These are phyloP conservation scores for Starmerella cellae DNA, from an alignment of 805 yeast genomes.

Conservation along the genomic window DNA sequence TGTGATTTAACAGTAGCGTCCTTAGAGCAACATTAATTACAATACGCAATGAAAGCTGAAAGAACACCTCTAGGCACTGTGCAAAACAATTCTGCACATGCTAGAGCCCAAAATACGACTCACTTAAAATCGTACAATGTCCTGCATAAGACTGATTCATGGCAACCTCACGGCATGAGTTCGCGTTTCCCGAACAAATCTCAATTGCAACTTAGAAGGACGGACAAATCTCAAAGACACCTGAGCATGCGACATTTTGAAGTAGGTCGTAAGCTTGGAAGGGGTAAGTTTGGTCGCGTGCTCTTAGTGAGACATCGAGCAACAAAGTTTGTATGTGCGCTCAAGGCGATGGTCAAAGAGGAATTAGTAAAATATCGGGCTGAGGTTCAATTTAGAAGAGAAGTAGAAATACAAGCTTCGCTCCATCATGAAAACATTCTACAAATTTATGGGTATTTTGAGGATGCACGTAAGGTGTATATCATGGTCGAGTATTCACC, in stretches of 20 bases:
- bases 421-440: slow-evolving; percentile 64
- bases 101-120: neutral
- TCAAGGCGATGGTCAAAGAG: slow-evolving; percentile 78
- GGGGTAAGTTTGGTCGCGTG: slow-evolving; percentile 87
- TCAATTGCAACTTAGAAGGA: too few relatives aligned
- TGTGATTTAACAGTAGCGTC: too few relatives aligned
- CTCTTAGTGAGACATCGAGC: slow-evolving; percentile 69
- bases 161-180: too few relatives aligned
- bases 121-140: too few relatives aligned
- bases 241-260: slow-evolving; percentile 53
- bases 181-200: too few relatives aligned
- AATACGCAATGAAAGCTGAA: slow-evolving; percentile 1
- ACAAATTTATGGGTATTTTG: slow-evolving; percentile 74
- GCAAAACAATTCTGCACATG: slow-evolving; percentile 4
- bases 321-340: slow-evolving; percentile 72
- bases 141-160: too few relatives aligned
- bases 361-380: slow-evolving; percentile 64
- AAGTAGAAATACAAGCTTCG: slow-evolving; percentile 78
- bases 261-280: slow-evolving; percentile 75
- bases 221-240: neutral
- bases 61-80: slow-evolving; percentile 1
- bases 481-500: slow-evolving; percentile 73
- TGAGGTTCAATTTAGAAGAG: slow-evolving; percentile 76
- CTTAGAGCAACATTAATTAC: too few relatives aligned
- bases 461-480: slow-evolving; percentile 68